Evolutionary conservation across 2,329 filamentous ascomycete species (phyloP).

Genomic region (Colletotrichum tropicicola): DNA sequence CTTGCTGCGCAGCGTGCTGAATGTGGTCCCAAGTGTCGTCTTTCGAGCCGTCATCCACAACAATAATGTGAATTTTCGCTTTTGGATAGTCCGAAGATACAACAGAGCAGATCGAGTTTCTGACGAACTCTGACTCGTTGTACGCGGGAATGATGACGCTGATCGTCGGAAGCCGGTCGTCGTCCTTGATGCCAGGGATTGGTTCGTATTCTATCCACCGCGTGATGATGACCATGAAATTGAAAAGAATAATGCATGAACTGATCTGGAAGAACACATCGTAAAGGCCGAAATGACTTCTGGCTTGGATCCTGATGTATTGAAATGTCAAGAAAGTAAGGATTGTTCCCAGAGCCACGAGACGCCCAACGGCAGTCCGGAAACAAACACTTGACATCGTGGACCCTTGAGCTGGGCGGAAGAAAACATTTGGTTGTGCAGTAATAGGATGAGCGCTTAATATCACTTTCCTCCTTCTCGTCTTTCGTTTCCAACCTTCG

Average conservation of each 20-base stretch:
- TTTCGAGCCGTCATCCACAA: constrained; percentile 7
- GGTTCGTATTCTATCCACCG: background rate
- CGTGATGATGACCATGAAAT: constrained; percentile 3
- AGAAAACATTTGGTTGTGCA: background rate
- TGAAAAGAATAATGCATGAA: background rate
- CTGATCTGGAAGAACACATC: background rate
- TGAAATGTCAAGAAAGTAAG: background rate
- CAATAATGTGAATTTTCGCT: background rate
- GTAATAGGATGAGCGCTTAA: background rate
- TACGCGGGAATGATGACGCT: background rate
- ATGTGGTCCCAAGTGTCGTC: constrained; percentile 6
- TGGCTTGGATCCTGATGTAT: background rate
- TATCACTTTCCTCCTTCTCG: background rate
- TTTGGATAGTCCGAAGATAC: background rate
- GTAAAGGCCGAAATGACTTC: background rate
- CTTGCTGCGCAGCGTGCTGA: background rate
- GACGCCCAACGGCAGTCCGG: background rate
- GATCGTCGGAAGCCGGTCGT: background rate
- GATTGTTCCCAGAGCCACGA: background rate
- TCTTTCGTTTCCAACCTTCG: too few species aligned
- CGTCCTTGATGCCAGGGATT: background rate
- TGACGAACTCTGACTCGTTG: constrained; percentile 3
- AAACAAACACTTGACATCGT: background rate
- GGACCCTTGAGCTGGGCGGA: background rate
- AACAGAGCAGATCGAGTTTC: background rate